Base-by-base conservation (phyloP, 2,329 filamentous ascomycete species). In the Verticillium tricorpus region DNA sequence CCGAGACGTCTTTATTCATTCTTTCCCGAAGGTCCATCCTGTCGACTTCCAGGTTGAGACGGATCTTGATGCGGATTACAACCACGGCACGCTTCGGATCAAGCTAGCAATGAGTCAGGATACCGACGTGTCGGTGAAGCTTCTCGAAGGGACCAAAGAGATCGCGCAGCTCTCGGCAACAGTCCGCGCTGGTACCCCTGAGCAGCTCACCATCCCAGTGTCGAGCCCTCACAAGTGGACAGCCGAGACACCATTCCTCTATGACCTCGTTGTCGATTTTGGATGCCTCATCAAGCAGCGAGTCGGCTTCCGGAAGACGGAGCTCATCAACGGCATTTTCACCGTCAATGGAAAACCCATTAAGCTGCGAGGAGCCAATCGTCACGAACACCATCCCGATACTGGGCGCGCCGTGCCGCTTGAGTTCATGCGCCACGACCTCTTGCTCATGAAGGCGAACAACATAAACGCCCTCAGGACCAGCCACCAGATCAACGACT, bases 391-490 rank as follows among this genome's bases (percentile, higher is more conserved):
- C 65, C 85, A 90, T 67, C 83, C 86, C 0, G 74, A 80, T 60
- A 81, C 80, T 5, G 88, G 88, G 1, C 82, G 87, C 1, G 80
- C 86, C 0, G 84, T 90, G 0, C 85, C 86, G 0, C 80, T 83
- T 39, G 80, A 83, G 0, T 85, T 82, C 8, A 81, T 91, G 68
- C 77, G 81, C 58, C 73, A 78, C 1, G 89, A 91, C 63, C 77
- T 91, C 2, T 63, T 87, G 5, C 74, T 81, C 2, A 91, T 91
- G 88, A 91, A 90, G 70, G 75, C 73, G 1, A 82, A 88, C 72
- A 89, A 90, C 65, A 83, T 92, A 70, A 92, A 92, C 65, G 85
- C 88, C 2, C 81, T 92, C 11, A 84, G 89, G 1, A 89, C 85
- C 0, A 86, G 81, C 0, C 89, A 92, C 68, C 85, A 91, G 56